phyloP scores from a whole-genome alignment of 495 filamentous ascomycete genomes.

The Rhizodiscina lignyota region DNA sequence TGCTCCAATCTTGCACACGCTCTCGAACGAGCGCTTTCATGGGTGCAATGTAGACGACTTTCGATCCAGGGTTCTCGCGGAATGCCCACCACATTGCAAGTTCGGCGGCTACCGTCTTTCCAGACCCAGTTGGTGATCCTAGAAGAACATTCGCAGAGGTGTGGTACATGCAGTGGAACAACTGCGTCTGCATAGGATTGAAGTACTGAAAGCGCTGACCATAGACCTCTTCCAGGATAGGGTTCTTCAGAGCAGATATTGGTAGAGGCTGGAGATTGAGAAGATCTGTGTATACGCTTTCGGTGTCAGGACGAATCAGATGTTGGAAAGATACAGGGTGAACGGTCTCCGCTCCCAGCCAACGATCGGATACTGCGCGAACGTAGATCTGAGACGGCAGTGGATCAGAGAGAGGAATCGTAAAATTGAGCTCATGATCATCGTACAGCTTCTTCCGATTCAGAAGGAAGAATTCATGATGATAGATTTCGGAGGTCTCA shows the following conservation, averaged over 20 bases:
- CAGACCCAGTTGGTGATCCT: slow-evolving; percentile 92
- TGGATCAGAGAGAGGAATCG: slow-evolving; percentile 85
- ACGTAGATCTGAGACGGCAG: slow-evolving; percentile 92
- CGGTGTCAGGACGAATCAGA: slow-evolving; percentile 90
- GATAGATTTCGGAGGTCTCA: slow-evolving; percentile 93
- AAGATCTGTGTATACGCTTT: slow-evolving; percentile 90
- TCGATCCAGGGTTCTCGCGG: slow-evolving; percentile 83
- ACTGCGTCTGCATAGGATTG: slow-evolving; percentile 98
- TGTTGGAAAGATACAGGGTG: slow-evolving; percentile 93
- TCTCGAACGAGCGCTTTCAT: slow-evolving; percentile 99
- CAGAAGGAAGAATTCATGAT: slow-evolving; percentile 93
- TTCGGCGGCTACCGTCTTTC: slow-evolving; percentile 91
- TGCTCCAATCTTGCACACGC: slow-evolving; percentile 87
- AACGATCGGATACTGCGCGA: slow-evolving; percentile 81
- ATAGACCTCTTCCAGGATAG: slow-evolving; percentile 75
- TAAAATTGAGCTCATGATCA: slow-evolving; percentile 94
- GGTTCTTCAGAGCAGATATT: slow-evolving; percentile 74
- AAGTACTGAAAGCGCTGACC: slow-evolving; percentile 80
- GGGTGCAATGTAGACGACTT: slow-evolving; percentile 96
- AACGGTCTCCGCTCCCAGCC: slow-evolving; percentile 95
- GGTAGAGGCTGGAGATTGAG: slow-evolving; percentile 84
- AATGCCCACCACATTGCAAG: slow-evolving; percentile 99
- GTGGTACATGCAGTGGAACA: slow-evolving; percentile 92
- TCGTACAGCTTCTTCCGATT: slow-evolving; percentile 77
- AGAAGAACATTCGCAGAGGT: slow-evolving; percentile 81